Evolutionary conservation across 2,329 filamentous ascomycete species (phyloP).

Genomic region (Sporothrix sp.): DNA sequence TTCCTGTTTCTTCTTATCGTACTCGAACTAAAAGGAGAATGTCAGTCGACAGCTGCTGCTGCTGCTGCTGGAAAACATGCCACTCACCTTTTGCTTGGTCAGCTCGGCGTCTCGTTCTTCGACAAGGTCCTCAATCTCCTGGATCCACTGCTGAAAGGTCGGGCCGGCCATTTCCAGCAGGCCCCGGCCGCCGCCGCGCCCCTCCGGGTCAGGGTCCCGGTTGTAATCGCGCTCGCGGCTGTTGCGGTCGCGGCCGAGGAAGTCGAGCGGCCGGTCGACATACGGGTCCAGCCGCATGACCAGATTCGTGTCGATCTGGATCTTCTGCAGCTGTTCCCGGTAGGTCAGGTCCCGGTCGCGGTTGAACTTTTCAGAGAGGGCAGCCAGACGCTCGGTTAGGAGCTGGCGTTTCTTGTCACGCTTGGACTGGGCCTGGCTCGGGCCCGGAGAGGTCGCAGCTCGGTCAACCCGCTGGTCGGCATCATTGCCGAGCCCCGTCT

Average conservation of each 20-base stretch:
- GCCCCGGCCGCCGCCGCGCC: slow-evolving; percentile 36
- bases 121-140: slow-evolving; percentile 77
- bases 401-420: slow-evolving; percentile 81
- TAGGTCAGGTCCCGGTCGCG: slow-evolving; percentile 77
- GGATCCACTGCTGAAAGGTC: slow-evolving; percentile 75
- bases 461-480: slow-evolving; percentile 19
- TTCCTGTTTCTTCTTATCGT: slow-evolving; percentile 51
- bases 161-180: slow-evolving; percentile 68
- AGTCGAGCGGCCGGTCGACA: slow-evolving; percentile 37
- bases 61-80: too few species aligned
- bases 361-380: slow-evolving; percentile 67
- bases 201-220: slow-evolving; percentile 27
- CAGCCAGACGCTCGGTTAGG: slow-evolving; percentile 67
- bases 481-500: slow-evolving; percentile 7
- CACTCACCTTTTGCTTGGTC: slow-evolving; percentile 65
- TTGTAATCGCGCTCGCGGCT: slow-evolving; percentile 24
- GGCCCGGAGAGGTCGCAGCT: slow-evolving; percentile 25
- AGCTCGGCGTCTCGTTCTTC: slow-evolving; percentile 80
- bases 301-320: slow-evolving; percentile 83
- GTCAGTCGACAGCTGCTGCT: neutral
- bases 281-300: slow-evolving; percentile 82
- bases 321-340: slow-evolving; percentile 76
- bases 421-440: slow-evolving; percentile 57
- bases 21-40: slow-evolving; percentile 44
- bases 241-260: slow-evolving; percentile 23